Evolutionary conservation across 2,329 filamentous ascomycete genomes (phyloP).

Genomic region (Didymella lethalis): DNA sequence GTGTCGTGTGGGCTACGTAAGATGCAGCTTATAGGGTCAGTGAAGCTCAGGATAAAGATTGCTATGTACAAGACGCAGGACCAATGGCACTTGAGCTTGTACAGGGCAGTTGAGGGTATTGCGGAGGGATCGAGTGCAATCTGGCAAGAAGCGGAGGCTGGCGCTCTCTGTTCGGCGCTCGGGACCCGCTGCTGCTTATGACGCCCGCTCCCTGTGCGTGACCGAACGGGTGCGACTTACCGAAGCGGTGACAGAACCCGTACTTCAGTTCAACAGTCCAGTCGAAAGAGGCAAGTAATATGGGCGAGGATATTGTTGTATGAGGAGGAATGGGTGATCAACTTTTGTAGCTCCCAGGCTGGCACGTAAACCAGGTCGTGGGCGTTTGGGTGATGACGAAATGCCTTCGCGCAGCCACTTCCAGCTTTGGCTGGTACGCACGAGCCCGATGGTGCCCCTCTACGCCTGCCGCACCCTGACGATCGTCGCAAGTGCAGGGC

Average conservation of each 20-base stretch:
- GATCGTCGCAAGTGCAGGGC: conserved; percentile 30
- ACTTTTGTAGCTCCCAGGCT: conserved; percentile 38
- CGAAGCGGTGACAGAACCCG: conserved; percentile 29
- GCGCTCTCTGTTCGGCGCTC: conserved; percentile 33
- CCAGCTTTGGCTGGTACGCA: conserved; percentile 31
- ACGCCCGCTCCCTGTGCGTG: conserved; percentile 38
- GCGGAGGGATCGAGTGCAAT: conserved; percentile 39
- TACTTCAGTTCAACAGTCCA: conserved; percentile 3
- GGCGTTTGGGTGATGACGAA: conserved; percentile 47
- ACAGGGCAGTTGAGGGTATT: conserved; percentile 28
- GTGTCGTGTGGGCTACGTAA: conserved; percentile 41
- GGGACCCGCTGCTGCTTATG: conserved; percentile 41
- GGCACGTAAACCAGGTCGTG: conserved; percentile 43
- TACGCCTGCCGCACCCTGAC: conserved; percentile 36
- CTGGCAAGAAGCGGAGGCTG: conserved; percentile 47
- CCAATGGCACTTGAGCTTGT: conserved; percentile 22
- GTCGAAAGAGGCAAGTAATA: conserved; percentile 11
- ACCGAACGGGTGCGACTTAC: conserved; percentile 40
- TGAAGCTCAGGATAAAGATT: conserved; percentile 27
- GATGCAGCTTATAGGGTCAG: conserved; percentile 39
- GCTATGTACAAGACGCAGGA: conserved; percentile 27
- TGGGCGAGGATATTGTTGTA: conserved; percentile 14
- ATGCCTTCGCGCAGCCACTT: conserved; percentile 35
- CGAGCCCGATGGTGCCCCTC: conserved; percentile 32
- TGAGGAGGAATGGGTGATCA: conserved; percentile 15